Base-by-base conservation (phyloP, 2,329 filamentous ascomycete species). In the Cercospora zeina region DNA sequence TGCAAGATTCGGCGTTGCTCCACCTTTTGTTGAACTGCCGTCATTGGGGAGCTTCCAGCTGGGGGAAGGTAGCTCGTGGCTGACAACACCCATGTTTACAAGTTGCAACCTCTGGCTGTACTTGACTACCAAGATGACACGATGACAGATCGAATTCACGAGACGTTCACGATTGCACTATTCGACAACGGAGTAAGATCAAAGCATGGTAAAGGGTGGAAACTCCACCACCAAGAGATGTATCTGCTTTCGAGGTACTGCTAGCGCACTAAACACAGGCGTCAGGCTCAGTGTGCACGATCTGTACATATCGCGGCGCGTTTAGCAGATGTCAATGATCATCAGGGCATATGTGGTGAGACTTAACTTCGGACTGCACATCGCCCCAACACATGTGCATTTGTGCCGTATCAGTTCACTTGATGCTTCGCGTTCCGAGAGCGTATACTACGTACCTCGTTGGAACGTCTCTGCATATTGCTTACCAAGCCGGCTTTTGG, bases 401-500 rank as follows among this genome's bases (percentile, higher is more conserved):
- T 56, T 45, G 54, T 36, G 54, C 34, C 34, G 36, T 14, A 56
- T 56, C 54, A 56, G 54, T 56, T 24, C 36, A 27, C 16, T 42
- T 56, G 27, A 14, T 21, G 36, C 33, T 56, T 42, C 21, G 24
- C n/a, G n/a, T 14, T 42, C n/a, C 27, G 54, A 56, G 24, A 13
- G 27, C 54, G 36, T 39, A 37, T 27, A 30, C 54, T 56, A 56
- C 54, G 54, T 31, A 56, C 54, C 54, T 56, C 54, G 27, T 56
- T n/a, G 24, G 21, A 27, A 19, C 21, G n/a, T 39, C 51, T 33
- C 19, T 54, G 51, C 51, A 54, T 54, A 54, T 27, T 30, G 27
- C 24, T 50, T 60, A 49, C 49, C 36, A 60, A 13, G 8, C 21
- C n/a, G 50, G 21, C 51, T 55, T 54, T 27, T 54, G 50, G n/a